A percentile compares a stretch with the other conserved stretches of the same genome.
Conservation (phyloP, 495 filamentous ascomycete species). For the Bacidia gigantensis region DNA sequence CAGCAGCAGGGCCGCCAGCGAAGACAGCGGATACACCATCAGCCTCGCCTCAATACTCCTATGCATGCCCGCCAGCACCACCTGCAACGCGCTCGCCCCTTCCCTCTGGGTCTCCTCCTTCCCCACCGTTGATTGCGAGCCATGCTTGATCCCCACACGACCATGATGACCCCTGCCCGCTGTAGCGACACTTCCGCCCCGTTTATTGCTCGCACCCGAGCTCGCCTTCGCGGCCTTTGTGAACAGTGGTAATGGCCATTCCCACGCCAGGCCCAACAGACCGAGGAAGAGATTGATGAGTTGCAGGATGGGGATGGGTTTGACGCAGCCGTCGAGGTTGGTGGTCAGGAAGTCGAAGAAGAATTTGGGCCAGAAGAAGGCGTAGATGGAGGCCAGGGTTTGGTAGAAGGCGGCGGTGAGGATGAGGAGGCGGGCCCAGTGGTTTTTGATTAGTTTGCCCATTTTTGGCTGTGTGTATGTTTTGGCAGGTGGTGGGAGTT, state of each 20-base stretch:
- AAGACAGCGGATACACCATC: constrained; percentile 65
- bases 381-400: constrained; percentile 66
- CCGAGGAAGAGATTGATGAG: constrained; percentile 90
- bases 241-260: constrained; percentile 64
- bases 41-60: constrained; percentile 77
- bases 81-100: not conserved
- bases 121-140: constrained; percentile 39
- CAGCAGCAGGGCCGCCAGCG: constrained; percentile 59
- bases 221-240: constrained; percentile 33
- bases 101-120: not conserved
- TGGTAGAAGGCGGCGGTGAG: constrained; percentile 80
- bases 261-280: constrained; percentile 66
- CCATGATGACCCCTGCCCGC: not conserved
- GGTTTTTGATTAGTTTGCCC: constrained; percentile 98
- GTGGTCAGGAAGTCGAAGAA: constrained; percentile 97
- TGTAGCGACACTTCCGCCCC: not conserved
- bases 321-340: constrained; percentile 73
- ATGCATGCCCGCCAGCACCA: constrained; percentile 42
- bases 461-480: constrained; percentile 36
- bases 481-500: constrained; percentile 1
- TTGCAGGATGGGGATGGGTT: constrained; percentile 79
- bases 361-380: constrained; percentile 97
- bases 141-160: not conserved
- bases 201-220: not conserved
- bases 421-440: constrained; percentile 89